Evolutionary conservation across 768 basidiomycete genomes (phyloP), one percentile per base, ranked within the genome.

Genomic region (Cystofilobasidium ferigula): DNA sequence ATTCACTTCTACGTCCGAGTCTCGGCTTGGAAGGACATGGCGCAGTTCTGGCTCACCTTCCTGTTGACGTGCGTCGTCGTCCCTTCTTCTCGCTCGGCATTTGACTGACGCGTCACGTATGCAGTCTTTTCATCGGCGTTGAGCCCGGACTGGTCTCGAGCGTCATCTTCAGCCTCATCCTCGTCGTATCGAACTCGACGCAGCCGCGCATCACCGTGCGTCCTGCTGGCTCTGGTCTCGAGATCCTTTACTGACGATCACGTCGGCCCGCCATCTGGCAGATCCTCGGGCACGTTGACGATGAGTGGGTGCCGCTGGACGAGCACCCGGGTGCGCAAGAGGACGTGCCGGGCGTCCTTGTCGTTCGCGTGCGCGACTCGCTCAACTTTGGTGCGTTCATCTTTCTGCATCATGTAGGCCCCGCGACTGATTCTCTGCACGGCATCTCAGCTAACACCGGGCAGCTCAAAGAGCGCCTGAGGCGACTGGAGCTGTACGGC

Each of bases 71-170:
- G 40, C 5, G 40, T 42, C 40, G 7, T 18, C 40, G 40, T 42
- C 40, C 20, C 40, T 42, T 42, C 40, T 42, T n/a, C n/a, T n/a
- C n/a, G n/a, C n/a, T n/a, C n/a, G n/a, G n/a, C n/a, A n/a, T n/a
- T n/a, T n/a, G n/a, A n/a, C n/a, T n/a, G n/a, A n/a, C n/a, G n/a
- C n/a, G n/a, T n/a, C n/a, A n/a, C n/a, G n/a, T n/a, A n/a, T n/a
- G n/a, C 13, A 42, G 40, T 2, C 84, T 95, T 63, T 75, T 95
- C 28, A 92, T 89, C 84, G 85, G 86, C 70, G 85, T 98, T 63
- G 92, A 98, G 77, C 85, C 89, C 62, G 94, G 94, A 18, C 85
- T 98, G 48, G 83, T 87, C n/a, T 85, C 88, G 70, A 88, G 88
- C 69, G 79, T 97, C 69, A 84, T 91, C 47, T 83, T 92, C 64